phyloP scores from a whole-genome alignment of 2,329 filamentous ascomycete species.

The Huntiella bhutanensis region DNA sequence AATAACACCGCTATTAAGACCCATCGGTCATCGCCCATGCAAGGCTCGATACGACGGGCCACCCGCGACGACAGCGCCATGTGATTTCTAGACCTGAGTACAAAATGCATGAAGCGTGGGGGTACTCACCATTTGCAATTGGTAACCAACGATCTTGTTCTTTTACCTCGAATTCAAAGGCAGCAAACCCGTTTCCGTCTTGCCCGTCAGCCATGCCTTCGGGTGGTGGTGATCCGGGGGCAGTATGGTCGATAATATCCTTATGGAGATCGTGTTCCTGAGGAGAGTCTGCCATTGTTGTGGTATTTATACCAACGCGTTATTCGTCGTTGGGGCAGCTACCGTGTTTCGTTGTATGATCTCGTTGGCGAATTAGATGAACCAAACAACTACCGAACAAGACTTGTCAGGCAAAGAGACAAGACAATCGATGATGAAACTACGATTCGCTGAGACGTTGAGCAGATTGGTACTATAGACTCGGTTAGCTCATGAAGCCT shows the following conservation, averaged over 20 bases:
- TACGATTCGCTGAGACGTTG: no score
- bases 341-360: no score
- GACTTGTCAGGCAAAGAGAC: no score
- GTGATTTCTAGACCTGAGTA: neutral
- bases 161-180: constrained; percentile 95
- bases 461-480: no score
- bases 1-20: no score
- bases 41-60: no score
- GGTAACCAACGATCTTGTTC: constrained; percentile 99
- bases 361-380: no score
- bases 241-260: constrained; percentile 61
- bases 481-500: no score
- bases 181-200: constrained; percentile 51
- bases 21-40: no score
- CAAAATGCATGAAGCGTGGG: constrained; percentile 14
- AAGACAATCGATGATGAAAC: no score
- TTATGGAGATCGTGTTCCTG: constrained; percentile 60
- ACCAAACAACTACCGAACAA: no score
- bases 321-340: no score
- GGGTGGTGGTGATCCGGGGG: neutral
- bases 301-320: neutral
- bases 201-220: constrained; percentile 79
- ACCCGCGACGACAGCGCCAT: neutral
- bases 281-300: constrained; percentile 58
- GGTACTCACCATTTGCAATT: constrained; percentile 96